Percentiles rank a stretch among this genome's conserved stretches.
phyloP scores from a whole-genome alignment of 2,329 filamentous ascomycete genomes.

The Nigrospora osmanthi region DNA sequence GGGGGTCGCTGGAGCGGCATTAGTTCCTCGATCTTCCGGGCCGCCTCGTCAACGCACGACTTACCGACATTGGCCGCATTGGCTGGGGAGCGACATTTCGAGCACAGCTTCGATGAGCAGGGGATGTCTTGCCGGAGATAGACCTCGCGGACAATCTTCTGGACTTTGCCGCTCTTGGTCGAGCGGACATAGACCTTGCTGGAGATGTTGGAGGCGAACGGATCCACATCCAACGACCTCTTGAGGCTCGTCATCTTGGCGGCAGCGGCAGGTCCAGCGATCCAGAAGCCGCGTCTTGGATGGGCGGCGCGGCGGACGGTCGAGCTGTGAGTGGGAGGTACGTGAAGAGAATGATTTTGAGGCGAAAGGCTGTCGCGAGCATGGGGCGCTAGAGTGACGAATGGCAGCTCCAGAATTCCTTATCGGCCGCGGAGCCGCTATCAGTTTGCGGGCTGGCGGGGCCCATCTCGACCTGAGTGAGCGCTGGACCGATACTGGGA shows the following conservation, averaged over 20 bases:
- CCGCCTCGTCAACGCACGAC: conserved; percentile 10
- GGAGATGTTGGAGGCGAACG: conserved; percentile 65
- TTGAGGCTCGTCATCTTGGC: conserved; percentile 58
- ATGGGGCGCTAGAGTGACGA: no score
- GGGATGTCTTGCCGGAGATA: conserved; percentile 96
- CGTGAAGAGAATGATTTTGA: no score
- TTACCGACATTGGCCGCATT: conserved; percentile 73
- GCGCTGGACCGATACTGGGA: no score
- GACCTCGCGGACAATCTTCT: conserved; percentile 95
- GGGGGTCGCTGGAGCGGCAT: conserved; percentile 50
- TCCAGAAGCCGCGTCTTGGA: no score
- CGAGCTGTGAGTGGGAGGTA: no score
- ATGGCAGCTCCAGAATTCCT: no score
- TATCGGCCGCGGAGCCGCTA: no score
- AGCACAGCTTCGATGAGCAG: conserved; percentile 87
- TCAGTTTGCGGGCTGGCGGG: no score
- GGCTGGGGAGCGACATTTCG: conserved; percentile 64
- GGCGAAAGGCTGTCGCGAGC: no score
- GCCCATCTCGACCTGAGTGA: no score
- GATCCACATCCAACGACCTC: conserved; percentile 42
- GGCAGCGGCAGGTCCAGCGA: not conserved
- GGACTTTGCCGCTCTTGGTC: conserved; percentile 91
- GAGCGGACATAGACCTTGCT: conserved; percentile 96
- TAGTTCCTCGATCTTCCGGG: conserved; percentile 2
- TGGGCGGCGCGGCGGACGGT: no score